Evolutionary conservation across 169 alveolate species (phyloP).

Genomic region (Plasmodium billcollinsi): DNA sequence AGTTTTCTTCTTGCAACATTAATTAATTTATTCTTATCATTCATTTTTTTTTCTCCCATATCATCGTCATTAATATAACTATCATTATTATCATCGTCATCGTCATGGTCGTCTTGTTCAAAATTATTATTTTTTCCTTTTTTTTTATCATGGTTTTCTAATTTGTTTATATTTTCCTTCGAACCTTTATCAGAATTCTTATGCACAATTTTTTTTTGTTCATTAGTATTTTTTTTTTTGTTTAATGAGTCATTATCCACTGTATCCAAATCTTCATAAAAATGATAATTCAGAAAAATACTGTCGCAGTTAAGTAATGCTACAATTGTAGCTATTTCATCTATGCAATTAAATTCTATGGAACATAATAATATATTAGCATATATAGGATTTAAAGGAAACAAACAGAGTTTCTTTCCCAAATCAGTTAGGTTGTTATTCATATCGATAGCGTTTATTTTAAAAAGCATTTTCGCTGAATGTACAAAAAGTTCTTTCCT

Average conservation of each 20-base stretch:
- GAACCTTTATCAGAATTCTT: too few relatives aligned
- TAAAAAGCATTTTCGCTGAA: slow-evolving; percentile 59
- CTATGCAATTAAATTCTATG: slow-evolving; percentile 91
- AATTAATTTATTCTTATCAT: slow-evolving; percentile 90
- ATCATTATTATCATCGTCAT: not conserved
- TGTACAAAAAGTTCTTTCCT: slow-evolving; percentile 93
- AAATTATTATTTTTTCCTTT: not conserved
- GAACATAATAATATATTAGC: slow-evolving; percentile 91
- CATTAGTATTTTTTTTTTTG: not conserved
- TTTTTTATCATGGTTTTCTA: not conserved
- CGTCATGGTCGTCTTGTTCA: not conserved
- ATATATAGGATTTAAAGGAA: slow-evolving; percentile 92
- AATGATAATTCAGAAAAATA: slow-evolving; percentile 90
- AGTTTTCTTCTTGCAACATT: slow-evolving; percentile 94
- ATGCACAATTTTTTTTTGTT: not conserved
- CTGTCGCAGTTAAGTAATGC: slow-evolving; percentile 86
- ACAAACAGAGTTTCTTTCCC: slow-evolving; percentile 80
- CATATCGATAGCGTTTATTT: slow-evolving; percentile 77
- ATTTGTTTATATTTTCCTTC: not conserved
- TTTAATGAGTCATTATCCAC: slow-evolving; percentile 82
- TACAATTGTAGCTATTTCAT: slow-evolving; percentile 92
- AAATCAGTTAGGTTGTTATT: slow-evolving; percentile 83
- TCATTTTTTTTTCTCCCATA: slow-evolving; percentile 81
- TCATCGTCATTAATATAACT: not conserved
- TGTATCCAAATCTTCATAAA: slow-evolving; percentile 92